Conservation (phyloP, 1,139 yeast species). For the Petasospora rhodanensis region DNA sequence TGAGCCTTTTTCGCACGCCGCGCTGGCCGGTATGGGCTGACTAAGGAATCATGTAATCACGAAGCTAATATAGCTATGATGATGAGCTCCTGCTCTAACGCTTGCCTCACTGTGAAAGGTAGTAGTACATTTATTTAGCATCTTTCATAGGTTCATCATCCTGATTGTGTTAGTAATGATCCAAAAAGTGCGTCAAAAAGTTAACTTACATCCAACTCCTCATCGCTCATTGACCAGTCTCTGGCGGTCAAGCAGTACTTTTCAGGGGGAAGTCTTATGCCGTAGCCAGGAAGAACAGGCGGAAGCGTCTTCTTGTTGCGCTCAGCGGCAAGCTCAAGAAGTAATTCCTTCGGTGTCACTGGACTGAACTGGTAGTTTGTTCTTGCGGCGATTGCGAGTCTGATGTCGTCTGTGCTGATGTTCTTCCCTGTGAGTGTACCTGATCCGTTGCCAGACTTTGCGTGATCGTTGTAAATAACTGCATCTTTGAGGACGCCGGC, state of each 20-base stretch:
- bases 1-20: neutral
- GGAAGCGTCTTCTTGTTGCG: slow-evolving; percentile 88
- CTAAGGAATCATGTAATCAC: too few relatives aligned
- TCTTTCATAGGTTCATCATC: slow-evolving; percentile 21
- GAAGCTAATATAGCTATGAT: too few relatives aligned
- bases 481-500: slow-evolving; percentile 86
- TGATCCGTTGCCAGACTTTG: slow-evolving; percentile 39
- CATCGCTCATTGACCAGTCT: slow-evolving; percentile 62
- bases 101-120: too few relatives aligned
- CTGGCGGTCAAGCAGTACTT: slow-evolving; percentile 88
- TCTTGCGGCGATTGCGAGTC: slow-evolving; percentile 89
- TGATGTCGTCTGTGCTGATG: slow-evolving; percentile 80
- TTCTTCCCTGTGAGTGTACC: slow-evolving; percentile 34
- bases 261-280: slow-evolving; percentile 93
- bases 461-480: slow-evolving; percentile 79
- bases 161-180: slow-evolving; percentile 8
- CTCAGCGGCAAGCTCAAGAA: slow-evolving; percentile 88
- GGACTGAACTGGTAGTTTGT: slow-evolving; percentile 95
- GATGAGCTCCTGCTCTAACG: too few relatives aligned
- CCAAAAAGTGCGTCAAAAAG: too few relatives aligned
- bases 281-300: slow-evolving; percentile 88
- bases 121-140: slow-evolving; percentile 10
- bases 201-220: slow-evolving; percentile 23
- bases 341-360: slow-evolving; percentile 79
- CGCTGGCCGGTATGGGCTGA: too few relatives aligned